Conservation (phyloP, 805 yeast genomes). For the Starmerella floricola region DNA sequence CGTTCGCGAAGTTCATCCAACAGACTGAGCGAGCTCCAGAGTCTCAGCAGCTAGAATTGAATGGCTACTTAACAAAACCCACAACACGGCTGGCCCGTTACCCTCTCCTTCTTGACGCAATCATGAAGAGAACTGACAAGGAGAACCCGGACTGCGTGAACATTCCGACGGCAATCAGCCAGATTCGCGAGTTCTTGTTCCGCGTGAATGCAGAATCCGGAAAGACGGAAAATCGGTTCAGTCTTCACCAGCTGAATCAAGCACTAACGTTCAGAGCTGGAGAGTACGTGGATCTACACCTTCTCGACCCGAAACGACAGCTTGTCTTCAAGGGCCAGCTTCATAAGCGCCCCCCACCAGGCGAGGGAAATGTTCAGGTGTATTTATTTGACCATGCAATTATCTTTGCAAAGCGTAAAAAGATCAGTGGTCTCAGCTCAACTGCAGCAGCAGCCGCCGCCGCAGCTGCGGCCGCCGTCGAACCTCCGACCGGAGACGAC, state of each 20-base stretch:
- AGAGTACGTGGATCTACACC: constrained; percentile 74
- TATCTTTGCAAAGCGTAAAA: constrained; percentile 71
- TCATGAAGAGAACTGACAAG: constrained; percentile 69
- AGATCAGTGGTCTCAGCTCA: constrained; percentile 47
- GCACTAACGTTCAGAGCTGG: constrained; percentile 69
- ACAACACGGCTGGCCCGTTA: constrained; percentile 93
- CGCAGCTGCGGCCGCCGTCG: constrained; percentile 20
- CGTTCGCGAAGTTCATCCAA: constrained; percentile 86
- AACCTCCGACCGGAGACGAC: constrained; percentile 18
- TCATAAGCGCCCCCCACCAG: constrained; percentile 51
- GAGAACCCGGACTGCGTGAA: constrained; percentile 60
- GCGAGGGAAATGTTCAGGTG: constrained; percentile 68
- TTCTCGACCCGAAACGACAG: constrained; percentile 68
- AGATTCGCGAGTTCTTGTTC: constrained; percentile 60
- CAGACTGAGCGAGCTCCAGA: constrained; percentile 79
- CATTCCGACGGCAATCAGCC: constrained; percentile 59
- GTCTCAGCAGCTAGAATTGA: constrained; percentile 77
- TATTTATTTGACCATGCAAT: constrained; percentile 82
- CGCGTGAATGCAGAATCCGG: constrained; percentile 82
- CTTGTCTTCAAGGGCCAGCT: constrained; percentile 68
- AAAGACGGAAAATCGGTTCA: constrained; percentile 83
- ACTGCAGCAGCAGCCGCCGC: constrained; percentile 20
- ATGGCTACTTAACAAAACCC: constrained; percentile 88
- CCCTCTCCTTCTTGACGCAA: constrained; percentile 70
- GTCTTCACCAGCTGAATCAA: constrained; percentile 74